Evolutionary conservation across 257 asterid species (phyloP).

Genomic region (Salvia splendens): DNA sequence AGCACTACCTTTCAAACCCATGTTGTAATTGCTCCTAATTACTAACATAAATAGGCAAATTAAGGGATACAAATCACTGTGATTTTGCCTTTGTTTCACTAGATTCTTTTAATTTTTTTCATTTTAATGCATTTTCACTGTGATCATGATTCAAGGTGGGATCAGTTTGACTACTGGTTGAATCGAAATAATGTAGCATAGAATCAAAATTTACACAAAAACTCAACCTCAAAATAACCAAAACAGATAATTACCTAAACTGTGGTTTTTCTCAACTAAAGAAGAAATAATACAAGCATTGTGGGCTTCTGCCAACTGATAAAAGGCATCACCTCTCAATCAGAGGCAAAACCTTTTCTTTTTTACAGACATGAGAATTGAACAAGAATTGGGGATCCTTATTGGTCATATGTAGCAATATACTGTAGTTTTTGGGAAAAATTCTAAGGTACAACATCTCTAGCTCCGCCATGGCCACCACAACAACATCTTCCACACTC

Average conservation of each 20-base stretch:
- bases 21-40: no score
- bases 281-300: conserved; percentile 19
- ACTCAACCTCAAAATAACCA: not conserved
- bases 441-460: not conserved
- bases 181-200: no score
- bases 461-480: conserved; percentile 17
- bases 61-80: no score
- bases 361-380: conserved; percentile 24
- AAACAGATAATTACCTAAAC: conserved; percentile 1
- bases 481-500: conserved; percentile 7
- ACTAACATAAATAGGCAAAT: no score
- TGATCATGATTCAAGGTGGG: no score
- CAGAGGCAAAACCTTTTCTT: conserved; percentile 20
- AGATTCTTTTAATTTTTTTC: no score
- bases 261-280: conserved; percentile 21
- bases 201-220: not conserved
- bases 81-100: no score
- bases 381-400: conserved; percentile 26
- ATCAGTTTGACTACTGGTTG: no score
- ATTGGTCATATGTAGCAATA: conserved; percentile 5
- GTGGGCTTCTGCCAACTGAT: conserved; percentile 25
- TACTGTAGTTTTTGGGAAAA: conserved; percentile 16
- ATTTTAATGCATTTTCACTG: no score
- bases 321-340: conserved; percentile 30
- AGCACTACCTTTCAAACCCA: no score